Percentiles rank a stretch among this genome's conserved stretches.
These are phyloP conservation scores for Ceratonia siliqua DNA, from an alignment of 306 rosid genomes.

Conservation along the genomic window DNA sequence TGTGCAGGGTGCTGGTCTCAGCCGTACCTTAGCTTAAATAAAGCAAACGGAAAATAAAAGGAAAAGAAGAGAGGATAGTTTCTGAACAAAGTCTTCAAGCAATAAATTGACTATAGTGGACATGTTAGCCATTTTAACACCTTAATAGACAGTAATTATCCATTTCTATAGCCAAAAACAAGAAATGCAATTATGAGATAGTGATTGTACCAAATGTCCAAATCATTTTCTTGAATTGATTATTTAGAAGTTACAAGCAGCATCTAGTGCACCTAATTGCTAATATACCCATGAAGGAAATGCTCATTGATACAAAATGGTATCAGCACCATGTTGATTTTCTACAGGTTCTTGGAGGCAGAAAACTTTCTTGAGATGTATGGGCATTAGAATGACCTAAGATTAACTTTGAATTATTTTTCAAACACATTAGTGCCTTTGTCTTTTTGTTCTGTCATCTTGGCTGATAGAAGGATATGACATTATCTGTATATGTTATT, in stretches of 20 bases:
- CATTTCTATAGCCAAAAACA: slow-evolving; percentile 5
- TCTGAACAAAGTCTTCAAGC: neutral
- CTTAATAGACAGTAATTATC: neutral
- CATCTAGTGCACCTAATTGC: slow-evolving; percentile 26
- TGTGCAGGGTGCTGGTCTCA: neutral
- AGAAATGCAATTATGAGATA: neutral
- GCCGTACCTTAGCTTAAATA: neutral
- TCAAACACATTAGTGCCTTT: neutral
- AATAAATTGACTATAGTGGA: neutral
- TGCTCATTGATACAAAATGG: neutral
- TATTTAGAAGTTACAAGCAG: neutral
- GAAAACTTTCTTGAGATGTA: neutral
- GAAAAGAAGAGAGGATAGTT: neutral
- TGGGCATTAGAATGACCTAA: slow-evolving; percentile 10
- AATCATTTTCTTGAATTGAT: neutral
- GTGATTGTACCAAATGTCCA: neutral
- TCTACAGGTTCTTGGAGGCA: slow-evolving; percentile 19
- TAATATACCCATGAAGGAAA: slow-evolving; percentile 1
- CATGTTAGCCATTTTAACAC: slow-evolving; percentile 11
- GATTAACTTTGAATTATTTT: neutral
- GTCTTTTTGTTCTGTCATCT: slow-evolving; percentile 19
- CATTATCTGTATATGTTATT: neutral
- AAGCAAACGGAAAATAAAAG: neutral
- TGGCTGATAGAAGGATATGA: slow-evolving; percentile 23
- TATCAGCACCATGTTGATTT: slow-evolving; percentile 21